Conservation (phyloP, 169 alveolate species). For the Cryptosporidium muris region DNA sequence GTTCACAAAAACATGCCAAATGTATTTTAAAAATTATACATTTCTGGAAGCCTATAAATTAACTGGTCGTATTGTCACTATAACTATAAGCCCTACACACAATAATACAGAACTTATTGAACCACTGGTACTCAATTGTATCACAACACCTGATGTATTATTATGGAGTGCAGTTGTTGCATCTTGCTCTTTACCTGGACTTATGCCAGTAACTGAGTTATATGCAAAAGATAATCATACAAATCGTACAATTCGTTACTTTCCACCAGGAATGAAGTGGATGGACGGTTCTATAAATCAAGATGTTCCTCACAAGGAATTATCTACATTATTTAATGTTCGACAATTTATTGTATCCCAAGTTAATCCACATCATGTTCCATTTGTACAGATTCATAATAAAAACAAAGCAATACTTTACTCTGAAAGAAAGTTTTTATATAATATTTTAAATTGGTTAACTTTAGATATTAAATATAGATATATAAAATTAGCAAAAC, state of each 20-base stretch:
- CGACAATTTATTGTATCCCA: slow-evolving; percentile 73
- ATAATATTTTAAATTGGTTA: slow-evolving; percentile 68
- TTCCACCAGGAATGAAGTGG: slow-evolving; percentile 74
- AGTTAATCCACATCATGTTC: slow-evolving; percentile 75
- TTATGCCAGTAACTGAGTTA: slow-evolving; percentile 71
- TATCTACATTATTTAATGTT: slow-evolving; percentile 68
- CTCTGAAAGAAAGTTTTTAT: slow-evolving; percentile 47
- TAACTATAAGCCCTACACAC: slow-evolving; percentile 79
- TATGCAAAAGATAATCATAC: slow-evolving; percentile 68
- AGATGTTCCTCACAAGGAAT: slow-evolving; percentile 71
- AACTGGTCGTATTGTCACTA: slow-evolving; percentile 81
- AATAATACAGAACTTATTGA: slow-evolving; percentile 73
- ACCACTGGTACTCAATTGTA: slow-evolving; percentile 78
- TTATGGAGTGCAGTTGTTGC: slow-evolving; percentile 82
- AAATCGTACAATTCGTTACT: slow-evolving; percentile 54
- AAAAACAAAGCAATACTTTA: slow-evolving; percentile 18
- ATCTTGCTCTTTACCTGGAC: slow-evolving; percentile 80
- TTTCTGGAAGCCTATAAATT: slow-evolving; percentile 81
- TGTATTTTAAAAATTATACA: slow-evolving; percentile 74
- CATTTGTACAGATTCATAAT: slow-evolving; percentile 47
- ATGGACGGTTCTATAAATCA: slow-evolving; percentile 72
- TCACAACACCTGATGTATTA: slow-evolving; percentile 80
- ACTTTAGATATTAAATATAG: slow-evolving; percentile 72
- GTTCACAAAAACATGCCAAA: slow-evolving; percentile 68
- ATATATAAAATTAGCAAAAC: slow-evolving; percentile 71